Percentiles rank a stretch among this genome's conserved stretches.
phyloP scores from a whole-genome alignment of 1,139 yeast genomes.

The Yamadazyma epiphylla region DNA sequence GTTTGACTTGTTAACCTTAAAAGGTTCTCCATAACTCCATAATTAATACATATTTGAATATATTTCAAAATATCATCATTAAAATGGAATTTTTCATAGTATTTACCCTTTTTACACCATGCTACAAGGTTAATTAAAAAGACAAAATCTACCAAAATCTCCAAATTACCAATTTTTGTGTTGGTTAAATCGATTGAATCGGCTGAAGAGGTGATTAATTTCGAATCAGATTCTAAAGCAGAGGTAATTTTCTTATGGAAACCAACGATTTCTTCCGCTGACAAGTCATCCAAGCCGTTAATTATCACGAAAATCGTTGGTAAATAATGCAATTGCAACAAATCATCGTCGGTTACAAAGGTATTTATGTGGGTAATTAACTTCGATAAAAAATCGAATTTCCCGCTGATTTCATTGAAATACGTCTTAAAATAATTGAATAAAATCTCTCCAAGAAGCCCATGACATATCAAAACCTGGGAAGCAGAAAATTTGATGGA shows the following conservation, averaged over 20 bases:
- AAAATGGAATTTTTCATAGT: constrained; percentile 51
- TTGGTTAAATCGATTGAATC: constrained; percentile 44
- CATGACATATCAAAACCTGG: constrained; percentile 65
- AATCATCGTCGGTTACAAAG: constrained; percentile 54
- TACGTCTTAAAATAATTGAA: constrained; percentile 32
- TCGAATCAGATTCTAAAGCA: constrained; percentile 19
- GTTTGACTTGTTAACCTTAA: constrained; percentile 71
- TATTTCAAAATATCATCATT: constrained; percentile 39
- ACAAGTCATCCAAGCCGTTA: constrained; percentile 19
- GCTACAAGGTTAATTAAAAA: constrained; percentile 64
- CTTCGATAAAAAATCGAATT: background rate
- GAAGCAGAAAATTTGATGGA: constrained; percentile 57
- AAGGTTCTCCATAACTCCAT: constrained; percentile 80
- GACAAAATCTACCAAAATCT: constrained; percentile 43
- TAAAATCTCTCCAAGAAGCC: constrained; percentile 62
- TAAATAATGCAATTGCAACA: constrained; percentile 57
- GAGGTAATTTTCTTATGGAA: constrained; percentile 23
- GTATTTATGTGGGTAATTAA: constrained; percentile 21
- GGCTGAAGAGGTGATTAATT: constrained; percentile 12
- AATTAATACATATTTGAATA: constrained; percentile 36
- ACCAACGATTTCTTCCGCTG: constrained; percentile 22
- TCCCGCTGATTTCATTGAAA: constrained; percentile 38
- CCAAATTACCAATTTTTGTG: constrained; percentile 54
- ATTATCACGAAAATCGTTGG: constrained; percentile 56
- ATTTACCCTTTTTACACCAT: constrained; percentile 58